Evolutionary conservation across 495 filamentous ascomycete genomes (phyloP), one percentile per base, ranked within the genome.

Genomic region (Aeminium ludgeri): DNA sequence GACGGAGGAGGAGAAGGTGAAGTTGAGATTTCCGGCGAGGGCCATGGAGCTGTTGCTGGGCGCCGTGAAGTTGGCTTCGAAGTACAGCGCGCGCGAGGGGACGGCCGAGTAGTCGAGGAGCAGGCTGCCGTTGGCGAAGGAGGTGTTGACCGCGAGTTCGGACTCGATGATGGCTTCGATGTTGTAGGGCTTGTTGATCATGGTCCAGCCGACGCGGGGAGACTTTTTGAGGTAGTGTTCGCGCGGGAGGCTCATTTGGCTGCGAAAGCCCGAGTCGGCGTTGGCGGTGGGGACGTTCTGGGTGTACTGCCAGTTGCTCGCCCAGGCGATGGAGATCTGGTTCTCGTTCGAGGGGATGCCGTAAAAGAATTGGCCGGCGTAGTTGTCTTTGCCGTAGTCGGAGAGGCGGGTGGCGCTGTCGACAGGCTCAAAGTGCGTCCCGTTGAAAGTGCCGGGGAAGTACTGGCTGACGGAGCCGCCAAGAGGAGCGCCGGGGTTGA

Each of bases 291-390:
- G 68, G 0, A 70, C 66, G 16, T 55, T 40, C 28, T 68, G 54
- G 2, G 56, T 58, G 43, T 75, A 76, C 46, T 76, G 65, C 71
- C 72, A 75, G 45, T 76, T 76, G 34, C 61, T 69, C 41, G 72
- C 70, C 72, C 72, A 76, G 4, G 61, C 66, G 29, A 76, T 61
- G 23, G 57, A 65, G 40, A 67, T 49, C 20, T 62, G 60, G 12
- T 38, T 38, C 18, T 60, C 51, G 17, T 49, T 55, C 3, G 43
- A 38, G 0, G 63, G 56, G 4, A 70, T 52, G 8, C 63, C 65
- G 46, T 67, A 66, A 49, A 68, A 74, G 49, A 64, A 66, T 38
- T 67, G 58, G 0, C 64, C 67, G 18, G 72, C 72, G 44, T 75
- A 74, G 46, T 66, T 70, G 52, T 75, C 72, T 35, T 72, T 73